Conservation (phyloP, 2,329 filamentous ascomycete species). For the Bipolaris sorokiniana region DNA sequence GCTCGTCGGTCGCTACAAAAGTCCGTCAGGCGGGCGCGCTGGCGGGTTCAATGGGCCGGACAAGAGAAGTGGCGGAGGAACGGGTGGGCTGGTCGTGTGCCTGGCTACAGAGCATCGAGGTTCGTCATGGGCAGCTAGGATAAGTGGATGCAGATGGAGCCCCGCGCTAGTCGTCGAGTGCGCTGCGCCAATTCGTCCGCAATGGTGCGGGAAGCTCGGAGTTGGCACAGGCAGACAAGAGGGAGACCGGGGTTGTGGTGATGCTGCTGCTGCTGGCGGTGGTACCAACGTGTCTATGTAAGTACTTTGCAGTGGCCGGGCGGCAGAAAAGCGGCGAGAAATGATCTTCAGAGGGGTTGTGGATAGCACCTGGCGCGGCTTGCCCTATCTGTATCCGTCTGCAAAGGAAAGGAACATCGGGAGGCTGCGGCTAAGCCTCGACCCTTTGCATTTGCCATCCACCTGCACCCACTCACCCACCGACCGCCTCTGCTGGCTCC, state of each 20-base stretch:
- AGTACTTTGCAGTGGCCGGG: neutral
- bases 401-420: conserved; percentile 6
- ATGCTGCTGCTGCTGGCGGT: neutral
- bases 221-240: neutral
- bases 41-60: conserved; percentile 9
- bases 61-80: conserved; percentile 15
- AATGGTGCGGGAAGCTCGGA: conserved; percentile 16
- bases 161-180: conserved; percentile 17
- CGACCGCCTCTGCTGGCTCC: neutral
- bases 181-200: conserved; percentile 13
- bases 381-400: conserved; percentile 16
- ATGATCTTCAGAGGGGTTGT: conserved; percentile 19
- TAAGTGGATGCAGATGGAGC: conserved; percentile 7
- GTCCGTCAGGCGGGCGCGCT: conserved; percentile 17
- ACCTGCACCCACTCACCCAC: neutral
- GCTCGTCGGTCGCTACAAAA: conserved; percentile 17
- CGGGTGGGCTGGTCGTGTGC: conserved; percentile 13
- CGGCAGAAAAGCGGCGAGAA: conserved; percentile 12
- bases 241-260: neutral
- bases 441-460: neutral
- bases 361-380: conserved; percentile 12
- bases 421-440: conserved; percentile 18
- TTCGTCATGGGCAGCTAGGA: conserved; percentile 27
- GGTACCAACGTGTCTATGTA: neutral
- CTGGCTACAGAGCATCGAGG: conserved; percentile 18